phyloP scores from a whole-genome alignment of 2,329 filamentous ascomycete species.

The Pyrenochaeta sp. region DNA sequence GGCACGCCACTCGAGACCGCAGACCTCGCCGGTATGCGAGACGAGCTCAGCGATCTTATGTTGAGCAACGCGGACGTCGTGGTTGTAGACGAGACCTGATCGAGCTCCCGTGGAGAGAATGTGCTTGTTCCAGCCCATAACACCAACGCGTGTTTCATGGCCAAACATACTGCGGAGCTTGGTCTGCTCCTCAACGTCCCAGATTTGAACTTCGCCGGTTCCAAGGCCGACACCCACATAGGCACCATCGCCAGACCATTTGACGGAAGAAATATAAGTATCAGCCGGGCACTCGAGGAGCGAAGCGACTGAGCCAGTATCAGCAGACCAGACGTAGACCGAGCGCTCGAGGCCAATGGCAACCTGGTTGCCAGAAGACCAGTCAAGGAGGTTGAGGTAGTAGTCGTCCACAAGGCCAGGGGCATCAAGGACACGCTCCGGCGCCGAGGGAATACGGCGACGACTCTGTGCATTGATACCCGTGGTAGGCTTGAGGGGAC shows the following conservation, averaged over 20 bases:
- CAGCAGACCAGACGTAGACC: conserved; percentile 98
- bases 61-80: conserved; percentile 95
- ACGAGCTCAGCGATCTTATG: conserved; percentile 98
- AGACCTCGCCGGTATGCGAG: conserved; percentile 97
- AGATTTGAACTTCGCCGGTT: conserved; percentile 97
- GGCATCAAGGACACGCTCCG: conserved; percentile 94
- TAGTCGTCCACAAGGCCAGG: conserved; percentile 97
- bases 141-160: conserved; percentile 93
- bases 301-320: conserved; percentile 87
- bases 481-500: conserved; percentile 82
- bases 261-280: conserved; percentile 97
- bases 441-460: conserved; percentile 90
- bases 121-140: conserved; percentile 99
- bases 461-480: conserved; percentile 84
- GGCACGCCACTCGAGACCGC: conserved; percentile 95
- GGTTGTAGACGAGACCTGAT: conserved; percentile 95
- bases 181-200: conserved; percentile 93
- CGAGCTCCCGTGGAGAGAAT: conserved; percentile 93
- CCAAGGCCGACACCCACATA: conserved; percentile 96
- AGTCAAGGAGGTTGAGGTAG: conserved; percentile 98
- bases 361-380: conserved; percentile 97
- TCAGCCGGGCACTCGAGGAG: conserved; percentile 87
- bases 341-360: conserved; percentile 96
- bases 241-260: conserved; percentile 97
- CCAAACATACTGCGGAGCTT: conserved; percentile 99